Conservation (phyloP, 805 yeast species). For the Candida xiaguanensis region DNA sequence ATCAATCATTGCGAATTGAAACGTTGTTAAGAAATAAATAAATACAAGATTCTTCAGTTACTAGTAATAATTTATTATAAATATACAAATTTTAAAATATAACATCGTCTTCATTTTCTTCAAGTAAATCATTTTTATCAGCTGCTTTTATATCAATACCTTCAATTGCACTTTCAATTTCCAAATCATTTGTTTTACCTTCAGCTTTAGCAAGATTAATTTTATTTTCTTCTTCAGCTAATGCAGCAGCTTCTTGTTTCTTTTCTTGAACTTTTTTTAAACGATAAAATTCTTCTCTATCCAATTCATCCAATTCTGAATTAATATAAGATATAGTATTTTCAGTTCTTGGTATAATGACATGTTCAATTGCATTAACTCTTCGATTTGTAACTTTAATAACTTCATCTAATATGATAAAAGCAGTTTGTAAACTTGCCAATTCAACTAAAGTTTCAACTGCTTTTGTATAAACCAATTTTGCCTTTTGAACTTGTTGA, state of each 20-base stretch:
- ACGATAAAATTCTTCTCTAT: conserved; percentile 96
- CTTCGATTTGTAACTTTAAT: conserved; percentile 97
- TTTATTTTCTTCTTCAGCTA: conserved; percentile 51
- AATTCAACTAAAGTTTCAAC: conserved; percentile 96
- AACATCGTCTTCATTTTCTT: conserved; percentile 45
- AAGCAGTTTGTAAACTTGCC: conserved; percentile 95
- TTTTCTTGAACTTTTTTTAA: conserved; percentile 94
- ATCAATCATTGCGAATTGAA: too few relatives aligned
- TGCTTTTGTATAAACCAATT: conserved; percentile 87
- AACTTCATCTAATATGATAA: conserved; percentile 93
- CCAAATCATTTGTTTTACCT: conserved; percentile 16
- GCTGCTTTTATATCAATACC: conserved; percentile 18
- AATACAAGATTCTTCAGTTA: too few relatives aligned
- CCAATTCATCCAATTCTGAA: conserved; percentile 94
- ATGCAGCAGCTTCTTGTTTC: conserved; percentile 77
- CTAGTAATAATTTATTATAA: not conserved
- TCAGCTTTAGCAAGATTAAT: conserved; percentile 8
- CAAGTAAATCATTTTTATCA: conserved; percentile 24
- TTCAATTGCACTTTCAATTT: conserved; percentile 26
- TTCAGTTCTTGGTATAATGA: conserved; percentile 95
- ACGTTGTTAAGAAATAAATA: too few relatives aligned
- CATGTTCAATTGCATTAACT: conserved; percentile 98
- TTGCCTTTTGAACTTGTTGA: conserved; percentile 94
- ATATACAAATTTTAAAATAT: conserved; percentile 24
- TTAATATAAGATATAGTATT: conserved; percentile 89